Percentiles rank a stretch among this genome's conserved stretches.
Evolutionary conservation across 345 rosid genomes (phyloP).

Genomic region (Gossypium raimondii): DNA sequence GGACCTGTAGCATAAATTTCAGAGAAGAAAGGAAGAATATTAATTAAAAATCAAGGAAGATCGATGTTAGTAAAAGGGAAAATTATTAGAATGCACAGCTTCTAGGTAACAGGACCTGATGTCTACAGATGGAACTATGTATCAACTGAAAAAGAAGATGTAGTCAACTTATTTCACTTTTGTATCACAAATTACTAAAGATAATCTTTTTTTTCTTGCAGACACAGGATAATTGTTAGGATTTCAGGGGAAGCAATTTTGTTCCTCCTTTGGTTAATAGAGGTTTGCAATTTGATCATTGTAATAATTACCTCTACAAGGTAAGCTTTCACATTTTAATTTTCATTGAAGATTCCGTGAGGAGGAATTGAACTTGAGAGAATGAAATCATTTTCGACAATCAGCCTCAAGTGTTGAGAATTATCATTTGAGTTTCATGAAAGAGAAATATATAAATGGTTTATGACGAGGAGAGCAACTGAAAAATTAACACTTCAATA

Average conservation of each 20-base stretch:
- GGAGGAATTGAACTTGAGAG: not conserved
- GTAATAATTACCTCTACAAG: not conserved
- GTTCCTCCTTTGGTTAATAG: not conserved
- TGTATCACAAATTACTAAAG: not conserved
- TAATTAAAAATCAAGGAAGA: not conserved
- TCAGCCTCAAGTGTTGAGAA: not conserved
- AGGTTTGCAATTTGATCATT: not conserved
- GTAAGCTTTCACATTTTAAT: not conserved
- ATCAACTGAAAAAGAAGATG: not conserved
- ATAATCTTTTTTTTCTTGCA: not conserved
- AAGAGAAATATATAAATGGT: not conserved
- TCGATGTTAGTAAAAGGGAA: not conserved
- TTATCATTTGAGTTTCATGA: not conserved
- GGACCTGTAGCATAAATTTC: conserved; percentile 45
- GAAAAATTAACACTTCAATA: not conserved
- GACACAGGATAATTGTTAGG: not conserved
- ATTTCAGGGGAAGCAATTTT: not conserved
- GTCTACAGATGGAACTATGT: not conserved
- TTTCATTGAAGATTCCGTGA: not conserved
- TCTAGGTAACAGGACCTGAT: not conserved
- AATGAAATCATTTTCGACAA: not conserved
- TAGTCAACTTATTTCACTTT: not conserved
- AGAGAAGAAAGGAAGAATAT: not conserved
- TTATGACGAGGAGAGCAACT: not conserved
- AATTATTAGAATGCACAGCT: not conserved